phyloP scores from a whole-genome alignment of 2,329 filamentous ascomycete species.

The Lachnellula arida region DNA sequence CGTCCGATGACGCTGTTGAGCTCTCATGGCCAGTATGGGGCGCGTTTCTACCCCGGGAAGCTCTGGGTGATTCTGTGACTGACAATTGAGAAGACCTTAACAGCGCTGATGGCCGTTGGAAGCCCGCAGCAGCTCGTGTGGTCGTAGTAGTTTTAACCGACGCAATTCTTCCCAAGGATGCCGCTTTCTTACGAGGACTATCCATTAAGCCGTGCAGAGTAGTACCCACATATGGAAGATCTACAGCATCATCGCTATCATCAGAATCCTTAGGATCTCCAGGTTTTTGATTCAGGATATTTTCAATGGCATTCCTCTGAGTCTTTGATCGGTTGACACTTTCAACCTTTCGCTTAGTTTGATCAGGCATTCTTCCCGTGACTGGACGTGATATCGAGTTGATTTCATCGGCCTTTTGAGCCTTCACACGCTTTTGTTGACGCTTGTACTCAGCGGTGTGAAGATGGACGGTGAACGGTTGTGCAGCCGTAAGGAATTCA shows the following conservation, averaged over 20 bases:
- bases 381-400: conserved; percentile 37
- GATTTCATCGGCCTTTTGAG: conserved; percentile 47
- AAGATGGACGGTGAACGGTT: conserved; percentile 67
- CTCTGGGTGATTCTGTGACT: not conserved
- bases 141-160: conserved; percentile 17
- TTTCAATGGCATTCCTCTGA: conserved; percentile 33
- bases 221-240: conserved; percentile 34
- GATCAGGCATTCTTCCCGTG: conserved; percentile 28
- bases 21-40: not conserved
- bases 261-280: conserved; percentile 20
- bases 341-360: conserved; percentile 29
- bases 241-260: conserved; percentile 29
- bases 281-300: conserved; percentile 18
- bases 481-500: conserved; percentile 64
- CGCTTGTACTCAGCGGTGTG: conserved; percentile 73
- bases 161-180: conserved; percentile 27
- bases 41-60: not conserved
- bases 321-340: conserved; percentile 33
- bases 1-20: conserved; percentile 18
- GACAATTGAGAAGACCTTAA: conserved; percentile 13
- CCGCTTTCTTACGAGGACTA: conserved; percentile 32
- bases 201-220: conserved; percentile 42
- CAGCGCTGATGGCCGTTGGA: conserved; percentile 18
- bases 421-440: conserved; percentile 53
- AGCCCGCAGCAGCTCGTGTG: conserved; percentile 32